A percentile compares a stretch with the other conserved stretches of the same genome.
Evolutionary conservation across 768 basidiomycete genomes (phyloP).

Genomic region (Tulasnella sp.): DNA sequence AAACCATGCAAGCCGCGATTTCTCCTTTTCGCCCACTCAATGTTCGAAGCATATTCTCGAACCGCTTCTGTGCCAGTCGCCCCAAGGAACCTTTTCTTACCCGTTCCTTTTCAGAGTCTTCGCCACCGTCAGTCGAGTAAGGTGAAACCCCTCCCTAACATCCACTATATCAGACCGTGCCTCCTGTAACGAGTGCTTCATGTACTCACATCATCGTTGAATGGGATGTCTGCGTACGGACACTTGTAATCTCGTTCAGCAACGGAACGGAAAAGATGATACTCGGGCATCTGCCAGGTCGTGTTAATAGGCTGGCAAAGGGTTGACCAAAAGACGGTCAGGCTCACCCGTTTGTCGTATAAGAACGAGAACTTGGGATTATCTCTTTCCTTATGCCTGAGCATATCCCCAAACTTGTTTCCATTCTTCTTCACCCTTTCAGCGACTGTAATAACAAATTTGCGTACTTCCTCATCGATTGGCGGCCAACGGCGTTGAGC

Average conservation of each 20-base stretch:
- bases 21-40: conserved; percentile 82
- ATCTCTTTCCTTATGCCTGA: conserved; percentile 66
- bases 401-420: conserved; percentile 59
- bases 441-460: conserved; percentile 82
- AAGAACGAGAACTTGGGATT: conserved; percentile 83
- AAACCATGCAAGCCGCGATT: conserved; percentile 93
- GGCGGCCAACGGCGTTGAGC: conserved; percentile 20
- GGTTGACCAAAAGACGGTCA: neutral
- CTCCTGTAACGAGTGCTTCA: conserved; percentile 21
- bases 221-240: conserved; percentile 51
- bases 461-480: conserved; percentile 50
- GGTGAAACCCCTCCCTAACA: conserved; percentile 74
- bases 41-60: conserved; percentile 84
- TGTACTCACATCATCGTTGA: conserved; percentile 62
- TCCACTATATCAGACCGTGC: neutral
- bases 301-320: neutral
- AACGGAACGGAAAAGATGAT: conserved; percentile 34
- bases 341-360: conserved; percentile 33
- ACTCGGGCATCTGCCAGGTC: conserved; percentile 32
- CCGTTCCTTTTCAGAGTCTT: conserved; percentile 86
- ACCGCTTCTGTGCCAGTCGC: conserved; percentile 67
- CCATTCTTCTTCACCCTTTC: conserved; percentile 78
- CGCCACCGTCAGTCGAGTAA: conserved; percentile 88
- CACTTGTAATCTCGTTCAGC: conserved; percentile 33
- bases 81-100: conserved; percentile 68